Evolutionary conservation across 1,284 basidiomycete species (phyloP), one percentile per base, ranked within the genome.

Genomic region (Malassezia caprae): DNA sequence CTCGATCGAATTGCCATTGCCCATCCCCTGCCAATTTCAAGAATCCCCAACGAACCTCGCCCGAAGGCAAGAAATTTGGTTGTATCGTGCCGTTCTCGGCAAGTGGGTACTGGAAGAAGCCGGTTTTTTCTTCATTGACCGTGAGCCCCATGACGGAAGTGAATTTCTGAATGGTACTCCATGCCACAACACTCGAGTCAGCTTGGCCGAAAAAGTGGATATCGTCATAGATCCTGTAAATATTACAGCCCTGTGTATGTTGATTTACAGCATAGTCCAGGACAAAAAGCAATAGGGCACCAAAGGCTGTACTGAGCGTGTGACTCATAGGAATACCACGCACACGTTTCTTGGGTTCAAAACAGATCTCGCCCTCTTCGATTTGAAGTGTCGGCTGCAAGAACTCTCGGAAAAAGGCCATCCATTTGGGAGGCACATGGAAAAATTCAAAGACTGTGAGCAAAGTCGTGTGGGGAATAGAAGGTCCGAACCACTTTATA

Each of bases 241-340:
- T 3, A 27, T 47, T 32, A 10, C n/a, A 34, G 3, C 45, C 45
- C 8, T 44, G 5, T 2, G 45, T 47, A 12, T 24, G 13, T 17
- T 47, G 45, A n/a, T 47, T 47, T 6, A 47, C 31, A 27, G 45
- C 45, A 35, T 31, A 47, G 19, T 47, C 45, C n/a, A 47, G 19
- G 26, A 47, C 45, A 26, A 47, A 47, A 7, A 47, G 31, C n/a
- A 47, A 27, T 4, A 47, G 28, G 13, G 32, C 45, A 8, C 45
- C 45, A 31, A 47, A 32, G 13, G 21, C 19, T 11, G 45, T 47
- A 26, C 45, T 47, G 13, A 47, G 45, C n/a, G 31, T 27, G 21
- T 47, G 45, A 21, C 45, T 35, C n/a, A 47, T 47, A 3, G 45
- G 45, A 31, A 47, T 35, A 13, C 45, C 45, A 15, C 45, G 31